Conservation (phyloP, 2,329 filamentous ascomycete species). For the Penicillium janthinellum region DNA sequence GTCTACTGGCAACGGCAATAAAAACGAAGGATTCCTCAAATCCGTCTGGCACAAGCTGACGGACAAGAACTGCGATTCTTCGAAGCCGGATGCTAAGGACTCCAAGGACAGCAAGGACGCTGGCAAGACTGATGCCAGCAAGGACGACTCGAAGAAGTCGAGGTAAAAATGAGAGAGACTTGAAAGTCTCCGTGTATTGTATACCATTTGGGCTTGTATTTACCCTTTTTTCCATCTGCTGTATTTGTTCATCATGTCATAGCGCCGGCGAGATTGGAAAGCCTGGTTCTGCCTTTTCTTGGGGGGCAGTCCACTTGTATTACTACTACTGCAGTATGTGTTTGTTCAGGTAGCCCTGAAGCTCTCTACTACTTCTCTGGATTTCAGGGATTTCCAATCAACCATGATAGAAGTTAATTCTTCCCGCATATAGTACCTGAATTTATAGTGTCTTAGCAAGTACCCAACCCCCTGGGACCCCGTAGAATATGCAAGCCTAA, state of each 20-base stretch:
- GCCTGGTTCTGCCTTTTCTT: constrained; percentile 20
- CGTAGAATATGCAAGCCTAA: background rate
- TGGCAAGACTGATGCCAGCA: constrained; percentile 26
- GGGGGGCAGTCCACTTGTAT: constrained; percentile 24
- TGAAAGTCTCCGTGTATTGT: constrained; percentile 30
- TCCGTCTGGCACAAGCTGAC: constrained; percentile 90
- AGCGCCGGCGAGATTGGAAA: constrained; percentile 42
- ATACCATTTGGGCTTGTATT: constrained; percentile 33
- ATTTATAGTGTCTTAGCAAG: background rate
- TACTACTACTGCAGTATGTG: constrained; percentile 19
- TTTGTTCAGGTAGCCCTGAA: constrained; percentile 23
- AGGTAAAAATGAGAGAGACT: constrained; percentile 29
- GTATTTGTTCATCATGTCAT: constrained; percentile 27
- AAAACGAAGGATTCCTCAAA: constrained; percentile 88
- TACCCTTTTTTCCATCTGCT: constrained; percentile 12
- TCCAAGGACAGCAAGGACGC: constrained; percentile 32
- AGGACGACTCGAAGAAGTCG: constrained; percentile 44
- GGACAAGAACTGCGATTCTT: constrained; percentile 50
- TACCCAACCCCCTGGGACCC: background rate
- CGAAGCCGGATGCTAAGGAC: constrained; percentile 34
- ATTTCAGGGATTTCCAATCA: constrained; percentile 2
- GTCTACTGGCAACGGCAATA: constrained; percentile 56
- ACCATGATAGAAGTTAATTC: background rate
- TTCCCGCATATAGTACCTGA: background rate
- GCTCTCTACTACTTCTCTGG: constrained; percentile 23